These are phyloP conservation scores for Ajuga reptans DNA, from an alignment of 305 asterid species.

Conservation along the genomic window DNA sequence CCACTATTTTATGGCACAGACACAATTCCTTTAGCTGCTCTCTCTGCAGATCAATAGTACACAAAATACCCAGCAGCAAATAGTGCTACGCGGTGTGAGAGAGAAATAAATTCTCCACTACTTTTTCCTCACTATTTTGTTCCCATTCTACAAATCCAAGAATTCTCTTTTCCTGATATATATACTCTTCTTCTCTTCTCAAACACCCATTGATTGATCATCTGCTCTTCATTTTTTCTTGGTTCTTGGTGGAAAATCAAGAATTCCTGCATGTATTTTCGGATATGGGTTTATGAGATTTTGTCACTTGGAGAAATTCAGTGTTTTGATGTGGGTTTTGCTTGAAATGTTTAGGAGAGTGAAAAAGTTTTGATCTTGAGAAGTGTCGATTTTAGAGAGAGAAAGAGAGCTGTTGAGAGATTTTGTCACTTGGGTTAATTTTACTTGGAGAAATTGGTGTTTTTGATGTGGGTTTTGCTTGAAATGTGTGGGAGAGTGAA, in stretches of 20 bases:
- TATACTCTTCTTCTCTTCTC: neutral
- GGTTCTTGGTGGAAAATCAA: too few relatives aligned
- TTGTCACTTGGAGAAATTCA: neutral
- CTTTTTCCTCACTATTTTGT: neutral
- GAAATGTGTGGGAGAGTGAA: conserved; percentile 9
- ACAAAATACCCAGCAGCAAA: conserved; percentile 18
- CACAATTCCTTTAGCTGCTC: conserved; percentile 26
- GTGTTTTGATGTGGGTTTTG: conserved; percentile 21
- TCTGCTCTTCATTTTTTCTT: conserved; percentile 7
- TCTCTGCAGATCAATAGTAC: conserved; percentile 24
- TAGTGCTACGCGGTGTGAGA: conserved; percentile 21
- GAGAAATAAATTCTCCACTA: conserved; percentile 17
- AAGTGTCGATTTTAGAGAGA: neutral
- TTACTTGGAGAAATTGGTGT: neutral
- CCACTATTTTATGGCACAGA: conserved; percentile 28
- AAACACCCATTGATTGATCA: conserved; percentile 9
- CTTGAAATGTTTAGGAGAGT: conserved; percentile 13
- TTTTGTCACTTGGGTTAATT: neutral
- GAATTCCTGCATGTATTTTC: conserved; percentile 7
- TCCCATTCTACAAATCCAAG: conserved; percentile 11
- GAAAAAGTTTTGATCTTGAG: conserved; percentile 23
- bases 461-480: conserved; percentile 24
- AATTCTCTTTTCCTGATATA: neutral
- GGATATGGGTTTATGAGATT: conserved; percentile 16
- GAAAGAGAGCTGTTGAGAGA: conserved; percentile 9